Evolutionary conservation across 2,329 filamentous ascomycete species (phyloP).

Genomic region (Ceratocystis cacaofunesta): DNA sequence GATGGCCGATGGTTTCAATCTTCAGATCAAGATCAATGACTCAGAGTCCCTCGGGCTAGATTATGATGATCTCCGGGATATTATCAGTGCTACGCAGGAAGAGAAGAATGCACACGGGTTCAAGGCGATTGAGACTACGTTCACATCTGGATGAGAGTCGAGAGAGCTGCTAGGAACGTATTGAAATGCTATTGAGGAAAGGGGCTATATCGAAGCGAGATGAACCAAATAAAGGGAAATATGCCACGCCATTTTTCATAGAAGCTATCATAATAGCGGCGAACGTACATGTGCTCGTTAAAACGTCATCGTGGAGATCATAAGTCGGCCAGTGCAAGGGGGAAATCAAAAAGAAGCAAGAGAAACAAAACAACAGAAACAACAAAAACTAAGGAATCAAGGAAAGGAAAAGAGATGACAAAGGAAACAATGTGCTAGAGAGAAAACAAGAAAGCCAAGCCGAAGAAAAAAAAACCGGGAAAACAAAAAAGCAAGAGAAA

Average conservation of each 20-base stretch:
- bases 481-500: background rate
- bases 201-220: background rate
- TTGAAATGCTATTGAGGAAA: background rate
- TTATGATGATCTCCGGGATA: slow-evolving; percentile 24
- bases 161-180: background rate
- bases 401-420: slow-evolving; percentile 1
- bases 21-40: background rate
- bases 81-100: background rate
- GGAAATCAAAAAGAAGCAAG: background rate
- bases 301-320: background rate
- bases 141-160: background rate
- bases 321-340: background rate
- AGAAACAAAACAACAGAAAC: background rate
- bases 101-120: background rate
- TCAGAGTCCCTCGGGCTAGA: background rate
- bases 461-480: background rate
- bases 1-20: background rate
- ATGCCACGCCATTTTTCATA: background rate
- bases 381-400: background rate
- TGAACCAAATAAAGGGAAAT: background rate
- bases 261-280: slow-evolving; percentile 2
- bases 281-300: background rate
- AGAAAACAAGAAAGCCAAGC: background rate
- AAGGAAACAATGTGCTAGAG: background rate
- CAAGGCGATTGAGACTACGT: background rate